These are phyloP conservation scores for Penicillium sp. DNA, from an alignment of 2,329 filamentous ascomycete genomes.

Conservation along the genomic window DNA sequence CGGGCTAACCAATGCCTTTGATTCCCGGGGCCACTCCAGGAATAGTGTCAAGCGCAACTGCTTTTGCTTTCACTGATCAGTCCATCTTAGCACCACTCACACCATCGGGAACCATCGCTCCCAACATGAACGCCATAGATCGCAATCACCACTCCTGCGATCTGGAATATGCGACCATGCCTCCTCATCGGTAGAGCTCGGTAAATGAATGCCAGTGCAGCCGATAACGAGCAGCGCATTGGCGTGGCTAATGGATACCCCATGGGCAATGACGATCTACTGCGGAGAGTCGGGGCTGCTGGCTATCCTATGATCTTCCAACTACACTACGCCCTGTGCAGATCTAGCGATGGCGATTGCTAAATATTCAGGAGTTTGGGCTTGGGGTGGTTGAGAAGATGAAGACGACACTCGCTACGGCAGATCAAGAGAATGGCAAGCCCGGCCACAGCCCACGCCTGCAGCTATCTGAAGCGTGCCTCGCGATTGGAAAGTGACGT, in stretches of 20 bases:
- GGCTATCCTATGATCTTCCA: constrained; percentile 5
- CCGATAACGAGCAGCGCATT: constrained; percentile 15
- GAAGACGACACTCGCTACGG: too few species aligned
- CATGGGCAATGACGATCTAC: constrained; percentile 17
- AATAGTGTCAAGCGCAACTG: too few species aligned
- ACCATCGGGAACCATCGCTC: too few species aligned
- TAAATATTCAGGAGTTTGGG: too few species aligned
- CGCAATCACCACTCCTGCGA: neutral
- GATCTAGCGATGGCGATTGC: neutral
- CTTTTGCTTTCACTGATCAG: too few species aligned
- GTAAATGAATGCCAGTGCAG: constrained; percentile 21
- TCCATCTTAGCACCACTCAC: too few species aligned
- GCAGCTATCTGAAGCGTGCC: neutral
- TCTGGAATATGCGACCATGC: neutral
- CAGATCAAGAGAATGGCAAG: too few species aligned
- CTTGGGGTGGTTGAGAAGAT: too few species aligned
- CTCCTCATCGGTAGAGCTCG: constrained; percentile 23
- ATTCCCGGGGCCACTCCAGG: too few species aligned
- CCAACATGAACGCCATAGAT: too few species aligned
- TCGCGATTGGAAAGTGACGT: constrained; percentile 2
- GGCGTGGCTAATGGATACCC: constrained; percentile 25
- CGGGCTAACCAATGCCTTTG: too few species aligned
- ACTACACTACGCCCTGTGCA: constrained; percentile 2
- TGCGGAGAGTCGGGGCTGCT: constrained; percentile 15
- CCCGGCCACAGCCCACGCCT: neutral